These are phyloP conservation scores for Citrus sp. DNA, from an alignment of 345 rosid genomes.

Conservation along the genomic window DNA sequence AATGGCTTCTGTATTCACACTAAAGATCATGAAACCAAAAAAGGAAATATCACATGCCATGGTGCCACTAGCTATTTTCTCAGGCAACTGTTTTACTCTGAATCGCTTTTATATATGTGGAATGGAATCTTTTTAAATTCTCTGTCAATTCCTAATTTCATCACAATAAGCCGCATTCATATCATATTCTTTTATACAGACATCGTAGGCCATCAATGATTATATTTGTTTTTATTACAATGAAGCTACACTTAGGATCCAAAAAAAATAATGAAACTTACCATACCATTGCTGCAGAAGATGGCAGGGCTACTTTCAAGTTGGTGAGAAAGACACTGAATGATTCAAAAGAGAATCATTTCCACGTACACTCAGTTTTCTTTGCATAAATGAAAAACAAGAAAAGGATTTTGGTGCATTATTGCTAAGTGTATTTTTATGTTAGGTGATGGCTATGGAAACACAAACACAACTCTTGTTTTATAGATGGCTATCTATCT, in stretches of 20 bases:
- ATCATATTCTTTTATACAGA: not conserved
- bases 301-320: constrained; percentile 57
- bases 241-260: no score
- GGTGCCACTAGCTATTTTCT: no score
- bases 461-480: no score
- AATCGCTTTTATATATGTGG: no score
- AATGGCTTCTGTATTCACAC: constrained; percentile 60
- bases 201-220: not conserved
- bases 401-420: no score
- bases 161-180: not conserved
- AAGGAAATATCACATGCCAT: not conserved
- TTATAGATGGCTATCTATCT: no score
- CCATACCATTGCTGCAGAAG: constrained; percentile 83
- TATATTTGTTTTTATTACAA: no score
- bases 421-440: no score
- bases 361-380: no score
- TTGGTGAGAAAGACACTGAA: constrained; percentile 22
- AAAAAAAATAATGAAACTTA: constrained; percentile 21
- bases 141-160: not conserved
- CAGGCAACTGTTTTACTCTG: not conserved
- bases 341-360: not conserved
- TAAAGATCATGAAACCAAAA: not conserved
- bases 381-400: no score
- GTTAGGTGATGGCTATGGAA: no score
- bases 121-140: not conserved